Evolutionary conservation across 2,329 filamentous ascomycete species (phyloP).

Genomic region (Pezicula radicicola): DNA sequence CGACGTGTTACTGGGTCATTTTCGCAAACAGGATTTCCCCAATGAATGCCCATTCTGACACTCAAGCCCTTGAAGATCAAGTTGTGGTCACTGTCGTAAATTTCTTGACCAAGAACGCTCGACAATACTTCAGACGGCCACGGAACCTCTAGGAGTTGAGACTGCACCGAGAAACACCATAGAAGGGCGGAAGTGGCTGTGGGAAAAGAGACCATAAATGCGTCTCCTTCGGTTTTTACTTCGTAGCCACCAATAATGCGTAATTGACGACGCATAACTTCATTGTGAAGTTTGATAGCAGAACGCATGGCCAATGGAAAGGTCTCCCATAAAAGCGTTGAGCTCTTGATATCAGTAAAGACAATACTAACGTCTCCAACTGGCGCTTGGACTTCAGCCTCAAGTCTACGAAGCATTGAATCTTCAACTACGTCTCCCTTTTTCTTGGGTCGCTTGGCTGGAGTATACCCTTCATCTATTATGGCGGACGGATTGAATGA

Average conservation of each 20-base stretch:
- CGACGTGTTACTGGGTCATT: conserved; percentile 93
- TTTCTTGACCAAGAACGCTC: conserved; percentile 78
- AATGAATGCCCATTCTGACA: conserved; percentile 97
- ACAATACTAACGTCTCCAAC: conserved; percentile 89
- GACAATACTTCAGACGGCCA: conserved; percentile 94
- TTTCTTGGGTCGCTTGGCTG: conserved; percentile 62
- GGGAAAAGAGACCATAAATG: conserved; percentile 98
- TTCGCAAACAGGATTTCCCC: conserved; percentile 91
- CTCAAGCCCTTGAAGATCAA: conserved; percentile 92
- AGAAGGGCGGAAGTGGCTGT: conserved; percentile 91
- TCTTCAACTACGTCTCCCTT: conserved; percentile 67
- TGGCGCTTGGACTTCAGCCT: conserved; percentile 87
- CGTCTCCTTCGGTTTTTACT: conserved; percentile 99
- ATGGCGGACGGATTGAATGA: conserved; percentile 77
- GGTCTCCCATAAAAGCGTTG: conserved; percentile 92
- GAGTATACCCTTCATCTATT: conserved; percentile 66
- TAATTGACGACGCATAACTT: conserved; percentile 90
- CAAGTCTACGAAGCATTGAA: conserved; percentile 81
- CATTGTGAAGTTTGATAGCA: conserved; percentile 96
- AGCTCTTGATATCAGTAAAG: conserved; percentile 99
- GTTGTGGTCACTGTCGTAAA: conserved; percentile 79
- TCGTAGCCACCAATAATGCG: conserved; percentile 95
- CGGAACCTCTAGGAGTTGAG: conserved; percentile 77
- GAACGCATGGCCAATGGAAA: conserved; percentile 94
- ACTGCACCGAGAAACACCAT: conserved; percentile 96